Percentiles rank a stretch among this genome's conserved stretches.
Evolutionary conservation across 2,329 filamentous ascomycete species (phyloP).

Genomic region (Tothia fuscella): DNA sequence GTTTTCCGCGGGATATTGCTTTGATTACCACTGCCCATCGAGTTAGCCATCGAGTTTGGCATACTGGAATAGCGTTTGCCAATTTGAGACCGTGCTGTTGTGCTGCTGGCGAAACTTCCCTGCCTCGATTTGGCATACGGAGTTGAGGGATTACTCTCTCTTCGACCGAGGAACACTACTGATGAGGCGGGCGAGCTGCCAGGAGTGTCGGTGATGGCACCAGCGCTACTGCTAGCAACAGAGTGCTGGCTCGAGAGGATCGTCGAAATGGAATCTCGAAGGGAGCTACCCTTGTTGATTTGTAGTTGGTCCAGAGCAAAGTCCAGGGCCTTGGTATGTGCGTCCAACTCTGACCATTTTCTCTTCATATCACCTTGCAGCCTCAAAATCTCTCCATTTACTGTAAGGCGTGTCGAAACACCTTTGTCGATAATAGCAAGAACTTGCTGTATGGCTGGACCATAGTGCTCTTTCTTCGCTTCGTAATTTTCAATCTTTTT

Average conservation of each 20-base stretch:
- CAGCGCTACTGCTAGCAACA: slow-evolving; percentile 52
- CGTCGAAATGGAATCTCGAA: slow-evolving; percentile 86
- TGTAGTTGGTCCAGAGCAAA: slow-evolving; percentile 58
- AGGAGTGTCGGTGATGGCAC: slow-evolving; percentile 52
- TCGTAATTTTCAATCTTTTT: slow-evolving; percentile 92
- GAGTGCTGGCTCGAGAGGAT: slow-evolving; percentile 76
- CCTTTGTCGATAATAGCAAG: slow-evolving; percentile 88
- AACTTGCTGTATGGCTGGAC: slow-evolving; percentile 83
- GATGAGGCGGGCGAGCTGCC: slow-evolving; percentile 55
- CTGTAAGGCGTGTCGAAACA: slow-evolving; percentile 87
- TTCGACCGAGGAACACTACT: slow-evolving; percentile 43
- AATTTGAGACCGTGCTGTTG: slow-evolving; percentile 27
- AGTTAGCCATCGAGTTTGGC: slow-evolving; percentile 18
- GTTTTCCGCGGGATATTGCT: slow-evolving; percentile 18
- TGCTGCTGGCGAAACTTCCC: slow-evolving; percentile 32
- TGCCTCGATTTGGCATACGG: slow-evolving; percentile 36
- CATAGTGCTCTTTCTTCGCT: slow-evolving; percentile 88
- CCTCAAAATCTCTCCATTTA: slow-evolving; percentile 88
- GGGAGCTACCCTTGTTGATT: slow-evolving; percentile 45
- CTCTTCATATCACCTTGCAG: slow-evolving; percentile 74
- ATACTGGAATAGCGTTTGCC: slow-evolving; percentile 38
- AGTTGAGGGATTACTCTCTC: slow-evolving; percentile 36
- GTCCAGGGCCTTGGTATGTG: slow-evolving; percentile 68
- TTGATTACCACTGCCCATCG: slow-evolving; percentile 13
- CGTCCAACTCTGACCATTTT: slow-evolving; percentile 67